A percentile compares a stretch with the other conserved stretches of the same genome.
These are phyloP conservation scores for Paramecium biaurelia DNA, from an alignment of 73 alveolate genomes.

Conservation along the genomic window DNA sequence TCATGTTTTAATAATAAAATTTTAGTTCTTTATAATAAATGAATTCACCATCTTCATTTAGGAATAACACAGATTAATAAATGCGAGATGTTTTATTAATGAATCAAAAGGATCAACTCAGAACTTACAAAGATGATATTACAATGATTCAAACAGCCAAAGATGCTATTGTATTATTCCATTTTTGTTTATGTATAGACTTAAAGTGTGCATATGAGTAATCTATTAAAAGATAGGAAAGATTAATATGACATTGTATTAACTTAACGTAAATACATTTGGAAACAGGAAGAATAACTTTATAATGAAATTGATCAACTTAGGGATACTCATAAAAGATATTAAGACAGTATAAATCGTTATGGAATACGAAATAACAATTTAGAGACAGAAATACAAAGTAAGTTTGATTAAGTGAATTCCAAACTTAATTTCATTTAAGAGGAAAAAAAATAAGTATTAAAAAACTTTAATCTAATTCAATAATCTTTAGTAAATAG, in stretches of 20 bases:
- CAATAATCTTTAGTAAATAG: background rate
- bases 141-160: background rate
- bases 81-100: background rate
- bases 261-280: background rate
- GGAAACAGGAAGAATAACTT: conserved; percentile 25
- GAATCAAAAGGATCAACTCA: background rate
- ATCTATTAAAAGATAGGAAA: background rate
- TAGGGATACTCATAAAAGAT: background rate
- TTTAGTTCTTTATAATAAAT: background rate
- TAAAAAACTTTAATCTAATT: background rate
- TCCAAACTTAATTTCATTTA: background rate
- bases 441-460: background rate
- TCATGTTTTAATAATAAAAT: background rate
- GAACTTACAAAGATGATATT: background rate
- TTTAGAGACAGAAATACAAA: background rate
- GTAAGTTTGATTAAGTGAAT: background rate
- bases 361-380: background rate
- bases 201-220: background rate
- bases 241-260: conserved; percentile 16
- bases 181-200: background rate
- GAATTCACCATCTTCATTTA: background rate
- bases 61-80: background rate
- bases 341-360: background rate
- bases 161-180: background rate
- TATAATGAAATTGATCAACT: background rate